A percentile compares a stretch with the other conserved stretches of the same genome.
These are phyloP conservation scores for Fusarium pininemorale DNA, from an alignment of 2,329 filamentous ascomycete species.

Conservation along the genomic window DNA sequence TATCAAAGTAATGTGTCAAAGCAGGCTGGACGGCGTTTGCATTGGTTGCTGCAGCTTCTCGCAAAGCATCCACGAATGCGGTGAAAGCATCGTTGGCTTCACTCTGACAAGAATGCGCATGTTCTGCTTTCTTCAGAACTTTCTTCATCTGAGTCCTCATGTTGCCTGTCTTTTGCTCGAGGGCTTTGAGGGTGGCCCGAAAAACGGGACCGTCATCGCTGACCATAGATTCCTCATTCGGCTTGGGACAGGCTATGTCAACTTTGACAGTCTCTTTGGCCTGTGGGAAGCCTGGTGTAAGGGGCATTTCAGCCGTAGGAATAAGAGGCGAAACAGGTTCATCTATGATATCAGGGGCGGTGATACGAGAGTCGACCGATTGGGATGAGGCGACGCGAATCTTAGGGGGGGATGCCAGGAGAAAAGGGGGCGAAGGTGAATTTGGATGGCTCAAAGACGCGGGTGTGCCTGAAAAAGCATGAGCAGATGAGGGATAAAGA, in stretches of 20 bases:
- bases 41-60: slow-evolving; percentile 89
- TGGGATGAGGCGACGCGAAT: slow-evolving; percentile 87
- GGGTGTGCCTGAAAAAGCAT: slow-evolving; percentile 52
- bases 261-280: slow-evolving; percentile 73
- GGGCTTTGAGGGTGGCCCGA: slow-evolving; percentile 92
- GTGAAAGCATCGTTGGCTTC: slow-evolving; percentile 87
- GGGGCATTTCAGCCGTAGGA: slow-evolving; percentile 49
- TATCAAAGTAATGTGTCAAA: slow-evolving; percentile 97
- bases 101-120: slow-evolving; percentile 80
- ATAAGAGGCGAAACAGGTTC: slow-evolving; percentile 65
- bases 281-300: slow-evolving; percentile 38
- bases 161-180: slow-evolving; percentile 95
- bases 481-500: slow-evolving; percentile 12
- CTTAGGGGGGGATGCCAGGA: slow-evolving; percentile 77
- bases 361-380: slow-evolving; percentile 84
- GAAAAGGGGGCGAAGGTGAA: slow-evolving; percentile 76
- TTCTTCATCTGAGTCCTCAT: slow-evolving; percentile 97
- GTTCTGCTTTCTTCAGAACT: slow-evolving; percentile 92
- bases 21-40: slow-evolving; percentile 97
- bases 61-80: slow-evolving; percentile 84
- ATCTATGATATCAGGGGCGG: slow-evolving; percentile 70
- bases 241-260: slow-evolving; percentile 86
- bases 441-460: slow-evolving; percentile 64
- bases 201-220: slow-evolving; percentile 95
- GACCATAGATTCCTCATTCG: slow-evolving; percentile 83